Conservation (phyloP, 345 rosid species). For the Euphorbia tirucalli region DNA sequence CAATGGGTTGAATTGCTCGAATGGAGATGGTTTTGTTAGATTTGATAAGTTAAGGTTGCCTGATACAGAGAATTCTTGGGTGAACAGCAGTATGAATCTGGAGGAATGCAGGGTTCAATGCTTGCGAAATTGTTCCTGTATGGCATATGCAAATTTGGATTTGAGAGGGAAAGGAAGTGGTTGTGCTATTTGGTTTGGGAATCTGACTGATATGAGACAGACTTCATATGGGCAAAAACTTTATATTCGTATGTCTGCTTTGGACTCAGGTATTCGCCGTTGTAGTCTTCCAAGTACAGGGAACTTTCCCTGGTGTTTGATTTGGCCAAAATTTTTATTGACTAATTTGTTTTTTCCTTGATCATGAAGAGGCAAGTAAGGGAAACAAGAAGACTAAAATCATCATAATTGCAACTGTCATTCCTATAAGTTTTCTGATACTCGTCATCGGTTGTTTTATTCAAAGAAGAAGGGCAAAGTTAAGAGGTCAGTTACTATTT, state of each 20-base stretch:
- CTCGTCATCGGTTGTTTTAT: too few species aligned
- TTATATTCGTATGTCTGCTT: slow-evolving; percentile 18
- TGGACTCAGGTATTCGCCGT: slow-evolving; percentile 19
- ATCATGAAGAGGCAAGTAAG: too few species aligned
- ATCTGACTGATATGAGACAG: slow-evolving; percentile 12
- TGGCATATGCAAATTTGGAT: slow-evolving; percentile 22
- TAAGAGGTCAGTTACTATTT: too few species aligned
- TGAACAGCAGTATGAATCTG: slow-evolving; percentile 8
- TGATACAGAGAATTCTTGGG: background rate
- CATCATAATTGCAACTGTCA: too few species aligned
- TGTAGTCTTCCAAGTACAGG: too few species aligned
- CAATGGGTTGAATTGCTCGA: slow-evolving; percentile 4
- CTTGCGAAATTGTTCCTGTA: slow-evolving; percentile 25
- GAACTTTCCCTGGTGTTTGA: too few species aligned
- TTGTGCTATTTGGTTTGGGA: slow-evolving; percentile 24
- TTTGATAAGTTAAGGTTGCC: slow-evolving; percentile 14
- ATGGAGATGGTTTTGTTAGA: background rate
- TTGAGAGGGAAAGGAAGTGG: slow-evolving; percentile 19
- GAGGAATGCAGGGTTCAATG: slow-evolving; percentile 14
- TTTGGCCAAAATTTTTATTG: too few species aligned
- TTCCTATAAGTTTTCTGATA: too few species aligned
- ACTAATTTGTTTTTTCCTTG: too few species aligned
- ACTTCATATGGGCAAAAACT: slow-evolving; percentile 15
- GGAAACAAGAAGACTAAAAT: too few species aligned
- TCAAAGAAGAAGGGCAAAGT: too few species aligned